phyloP scores from a whole-genome alignment of 768 basidiomycete genomes.

The Mycena amicta region DNA sequence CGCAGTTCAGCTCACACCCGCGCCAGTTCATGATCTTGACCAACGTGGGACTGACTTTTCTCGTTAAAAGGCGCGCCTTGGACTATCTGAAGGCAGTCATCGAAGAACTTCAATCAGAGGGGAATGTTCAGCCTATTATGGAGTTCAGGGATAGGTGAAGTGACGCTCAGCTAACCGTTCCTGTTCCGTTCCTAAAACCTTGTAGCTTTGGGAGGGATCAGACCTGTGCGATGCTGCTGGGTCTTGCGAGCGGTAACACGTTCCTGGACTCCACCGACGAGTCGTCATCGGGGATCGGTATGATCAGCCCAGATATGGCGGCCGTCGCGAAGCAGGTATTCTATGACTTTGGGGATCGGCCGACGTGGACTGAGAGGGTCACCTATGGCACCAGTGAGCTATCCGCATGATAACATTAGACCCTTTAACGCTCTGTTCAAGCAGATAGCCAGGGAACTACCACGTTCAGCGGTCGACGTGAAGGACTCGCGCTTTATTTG shows the following conservation, averaged over 20 bases:
- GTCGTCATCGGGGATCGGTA: conserved; percentile 48
- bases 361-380: conserved; percentile 77
- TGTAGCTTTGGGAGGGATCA: conserved; percentile 88
- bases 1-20: conserved; percentile 74
- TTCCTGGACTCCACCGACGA: conserved; percentile 67
- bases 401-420: background rate
- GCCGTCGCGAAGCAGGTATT: conserved; percentile 82
- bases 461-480: conserved; percentile 84
- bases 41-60: conserved; percentile 81
- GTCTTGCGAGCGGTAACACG: conserved; percentile 82
- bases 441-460: conserved; percentile 73
- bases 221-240: conserved; percentile 89
- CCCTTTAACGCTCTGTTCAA: conserved; percentile 23
- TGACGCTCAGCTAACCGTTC: background rate
- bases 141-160: conserved; percentile 78
- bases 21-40: conserved; percentile 87
- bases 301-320: conserved; percentile 62
- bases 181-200: conserved; percentile 6
- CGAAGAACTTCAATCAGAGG: conserved; percentile 79
- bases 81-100: conserved; percentile 84
- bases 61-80: conserved; percentile 79
- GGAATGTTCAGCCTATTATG: conserved; percentile 75
- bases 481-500: conserved; percentile 87
- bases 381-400: conserved; percentile 74
- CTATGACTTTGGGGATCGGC: conserved; percentile 83